Evolutionary conservation across 176 grass and related monocot species (phyloP), one percentile per base, ranked within the genome.

Genomic region (Juncus inflexus): DNA sequence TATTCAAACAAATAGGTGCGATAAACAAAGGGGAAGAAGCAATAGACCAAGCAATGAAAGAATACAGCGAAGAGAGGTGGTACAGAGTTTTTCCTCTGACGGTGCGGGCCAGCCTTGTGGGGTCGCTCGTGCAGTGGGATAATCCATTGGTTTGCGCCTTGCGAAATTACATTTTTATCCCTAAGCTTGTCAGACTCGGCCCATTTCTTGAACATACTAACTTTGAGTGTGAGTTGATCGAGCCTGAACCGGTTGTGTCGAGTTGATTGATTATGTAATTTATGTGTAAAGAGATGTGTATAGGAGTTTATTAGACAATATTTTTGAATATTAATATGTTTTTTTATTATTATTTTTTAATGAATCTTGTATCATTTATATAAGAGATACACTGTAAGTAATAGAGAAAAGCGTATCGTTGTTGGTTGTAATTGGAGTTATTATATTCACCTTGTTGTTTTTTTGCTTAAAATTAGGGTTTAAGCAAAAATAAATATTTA

Each of bases 51-150:
- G 87, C 87, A 45, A 37, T 90, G 64, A 74, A 54, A 40, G 70
- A 61, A 42, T 90, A 96, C 77, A 79, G 77, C 60, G 49, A 54
- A 9, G 84, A 96, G 64, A 69, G 91, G 70, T 96, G 91, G 91
- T 8, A 61, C 3, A 80, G 87, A 4, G 79, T 90, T 53, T 96
- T 96, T 73, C 84, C 87, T 15, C 69, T 96, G 58, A 86, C 87
- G 35, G 81, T 73, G 42, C 73, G 91, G 28, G 81, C 91, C 7
- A 83, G 76, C 40, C 61, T 90, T 0, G 87, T 90, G 6, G 91
- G 91, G 28, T 79, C 84, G 35, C 80, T 91, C 4, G 58, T 90
- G 84, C 91, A 96, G 79, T 96, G 91, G 91, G 91, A 83, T 15
- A 76, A 96, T 62, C 79, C 91, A 36, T n/a, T 69, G 41, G 79